These are phyloP conservation scores for Leccinum subrobustum DNA, from an alignment of 1,284 basidiomycete species.

Conservation along the genomic window DNA sequence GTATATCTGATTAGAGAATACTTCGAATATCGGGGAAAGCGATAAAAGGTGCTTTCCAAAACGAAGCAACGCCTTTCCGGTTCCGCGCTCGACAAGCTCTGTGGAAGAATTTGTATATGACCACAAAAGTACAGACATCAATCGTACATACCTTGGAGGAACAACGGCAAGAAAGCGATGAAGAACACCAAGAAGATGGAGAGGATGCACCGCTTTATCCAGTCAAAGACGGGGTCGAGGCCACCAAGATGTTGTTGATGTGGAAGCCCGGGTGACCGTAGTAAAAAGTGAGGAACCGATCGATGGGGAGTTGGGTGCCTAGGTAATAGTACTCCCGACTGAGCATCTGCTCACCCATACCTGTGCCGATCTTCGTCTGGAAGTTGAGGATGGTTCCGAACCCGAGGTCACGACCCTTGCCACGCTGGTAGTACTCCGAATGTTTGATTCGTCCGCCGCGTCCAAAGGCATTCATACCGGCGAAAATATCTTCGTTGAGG, in stretches of 20 bases:
- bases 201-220: slow-evolving; percentile 94
- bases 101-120: background rate
- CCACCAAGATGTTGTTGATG: slow-evolving; percentile 99
- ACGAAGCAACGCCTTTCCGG: slow-evolving; percentile 90
- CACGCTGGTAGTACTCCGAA: slow-evolving; percentile 98
- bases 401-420: slow-evolving; percentile 98
- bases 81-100: slow-evolving; percentile 94
- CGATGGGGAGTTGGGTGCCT: slow-evolving; percentile 96
- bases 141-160: slow-evolving; percentile 79
- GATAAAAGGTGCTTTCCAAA: slow-evolving; percentile 94
- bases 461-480: slow-evolving; percentile 98
- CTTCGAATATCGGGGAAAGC: slow-evolving; percentile 92
- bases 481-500: slow-evolving; percentile 99
- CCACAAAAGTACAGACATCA: slow-evolving; percentile 1
- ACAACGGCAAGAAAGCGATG: slow-evolving; percentile 92
- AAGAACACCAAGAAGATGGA: slow-evolving; percentile 98
- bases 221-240: slow-evolving; percentile 91
- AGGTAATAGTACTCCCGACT: slow-evolving; percentile 99
- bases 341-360: slow-evolving; percentile 99
- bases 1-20: slow-evolving; percentile 97
- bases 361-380: slow-evolving; percentile 99
- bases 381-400: slow-evolving; percentile 99
- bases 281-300: slow-evolving; percentile 99
- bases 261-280: slow-evolving; percentile 99
- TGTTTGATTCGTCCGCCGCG: slow-evolving; percentile 99